phyloP scores from a whole-genome alignment of 2,329 filamentous ascomycete genomes.

The Periconia macrospinosa region DNA sequence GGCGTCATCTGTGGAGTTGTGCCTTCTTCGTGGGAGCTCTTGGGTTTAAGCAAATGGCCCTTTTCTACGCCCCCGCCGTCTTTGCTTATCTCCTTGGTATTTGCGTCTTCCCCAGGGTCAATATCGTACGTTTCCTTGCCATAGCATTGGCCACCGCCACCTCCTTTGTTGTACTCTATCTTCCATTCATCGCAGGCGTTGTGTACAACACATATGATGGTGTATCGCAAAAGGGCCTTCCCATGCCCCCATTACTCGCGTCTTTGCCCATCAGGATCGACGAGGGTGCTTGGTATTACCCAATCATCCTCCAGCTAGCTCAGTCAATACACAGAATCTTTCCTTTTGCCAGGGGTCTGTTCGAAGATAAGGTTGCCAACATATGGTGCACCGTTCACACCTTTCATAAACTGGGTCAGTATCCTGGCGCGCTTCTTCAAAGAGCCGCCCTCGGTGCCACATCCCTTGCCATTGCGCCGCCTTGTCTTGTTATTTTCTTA shows the following conservation, averaged over 20 bases:
- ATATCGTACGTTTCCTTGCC: conserved; percentile 67
- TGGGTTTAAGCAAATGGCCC: conserved; percentile 99
- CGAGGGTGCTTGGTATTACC: conserved; percentile 70
- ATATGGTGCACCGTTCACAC: conserved; percentile 95
- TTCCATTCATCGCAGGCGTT: conserved; percentile 74
- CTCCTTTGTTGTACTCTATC: conserved; percentile 74
- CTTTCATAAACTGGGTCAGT: conserved; percentile 80
- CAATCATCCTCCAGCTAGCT: conserved; percentile 73
- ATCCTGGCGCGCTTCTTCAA: conserved; percentile 72
- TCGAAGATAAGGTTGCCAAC: conserved; percentile 98
- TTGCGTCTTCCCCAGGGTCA: conserved; percentile 75
- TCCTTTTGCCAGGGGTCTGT: conserved; percentile 91
- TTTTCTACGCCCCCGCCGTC: conserved; percentile 93
- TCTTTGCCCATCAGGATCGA: conserved; percentile 61
- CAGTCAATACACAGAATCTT: conserved; percentile 93
- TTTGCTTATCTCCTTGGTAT: conserved; percentile 89
- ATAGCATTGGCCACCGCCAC: conserved; percentile 74
- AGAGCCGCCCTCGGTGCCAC: conserved; percentile 75
- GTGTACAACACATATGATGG: conserved; percentile 68
- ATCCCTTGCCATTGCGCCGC: conserved; percentile 72
- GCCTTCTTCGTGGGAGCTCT: conserved; percentile 91
- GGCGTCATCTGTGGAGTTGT: conserved; percentile 82
- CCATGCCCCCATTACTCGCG: conserved; percentile 65
- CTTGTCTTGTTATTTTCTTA: conserved; percentile 77
- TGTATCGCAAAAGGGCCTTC: conserved; percentile 60